These are phyloP conservation scores for Coemansia sp. DNA, from an alignment of 192 early-diverging fungal species.

Conservation along the genomic window DNA sequence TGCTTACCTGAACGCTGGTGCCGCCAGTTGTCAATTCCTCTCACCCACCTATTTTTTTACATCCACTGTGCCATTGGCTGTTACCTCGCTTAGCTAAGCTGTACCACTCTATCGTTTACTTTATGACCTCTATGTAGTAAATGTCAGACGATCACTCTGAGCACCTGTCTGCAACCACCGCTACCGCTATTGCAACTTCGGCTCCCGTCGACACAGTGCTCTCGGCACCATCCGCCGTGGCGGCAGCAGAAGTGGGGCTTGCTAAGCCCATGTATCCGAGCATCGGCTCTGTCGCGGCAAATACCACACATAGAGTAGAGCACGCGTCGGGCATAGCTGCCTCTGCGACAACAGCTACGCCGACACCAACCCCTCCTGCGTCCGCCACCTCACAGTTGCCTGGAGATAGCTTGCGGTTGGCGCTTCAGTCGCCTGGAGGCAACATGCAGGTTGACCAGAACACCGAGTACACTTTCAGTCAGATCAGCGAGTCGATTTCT, in stretches of 20 bases:
- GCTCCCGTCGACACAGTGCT: constrained; percentile 3
- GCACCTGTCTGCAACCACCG: constrained; percentile 15
- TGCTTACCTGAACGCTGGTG: constrained; percentile 7
- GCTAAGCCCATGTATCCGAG: constrained; percentile 4
- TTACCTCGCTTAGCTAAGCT: constrained; percentile 1
- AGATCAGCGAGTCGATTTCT: constrained; percentile 10
- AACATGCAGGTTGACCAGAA: constrained; percentile 3
- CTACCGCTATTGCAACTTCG: constrained; percentile 1
- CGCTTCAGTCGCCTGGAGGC: neutral
- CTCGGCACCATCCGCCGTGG: constrained; percentile 2
- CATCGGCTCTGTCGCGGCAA: neutral
- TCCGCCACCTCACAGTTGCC: neutral
- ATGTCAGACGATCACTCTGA: constrained; percentile 46
- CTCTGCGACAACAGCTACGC: neutral
- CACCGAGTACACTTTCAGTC: constrained; percentile 4
- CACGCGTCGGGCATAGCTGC: neutral
- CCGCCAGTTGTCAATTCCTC: neutral
- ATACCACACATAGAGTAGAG: neutral
- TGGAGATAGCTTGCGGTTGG: neutral
- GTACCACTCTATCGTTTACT: neutral
- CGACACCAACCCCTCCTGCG: neutral
- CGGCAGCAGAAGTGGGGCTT: neutral
- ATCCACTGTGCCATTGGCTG: neutral
- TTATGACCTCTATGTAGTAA: constrained; percentile 33
- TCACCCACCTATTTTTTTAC: neutral